Evolutionary conservation across 2,329 filamentous ascomycete species (phyloP).

Genomic region (Neocucurbitaria cava): DNA sequence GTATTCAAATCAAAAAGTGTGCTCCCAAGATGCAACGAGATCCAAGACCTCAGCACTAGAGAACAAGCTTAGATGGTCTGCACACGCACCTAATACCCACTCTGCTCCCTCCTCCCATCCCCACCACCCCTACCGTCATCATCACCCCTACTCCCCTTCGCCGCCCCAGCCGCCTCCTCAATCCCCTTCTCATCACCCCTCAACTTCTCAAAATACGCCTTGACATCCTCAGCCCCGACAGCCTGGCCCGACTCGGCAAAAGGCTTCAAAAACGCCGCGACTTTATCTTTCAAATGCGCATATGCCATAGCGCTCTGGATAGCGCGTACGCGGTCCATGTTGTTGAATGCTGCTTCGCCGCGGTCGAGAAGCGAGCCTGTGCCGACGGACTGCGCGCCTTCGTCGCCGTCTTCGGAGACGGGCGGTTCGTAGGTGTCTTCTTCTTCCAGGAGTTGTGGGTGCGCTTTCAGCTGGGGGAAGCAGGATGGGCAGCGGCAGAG

Average conservation of each 20-base stretch:
- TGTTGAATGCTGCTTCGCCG: slow-evolving; percentile 89
- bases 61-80: neutral
- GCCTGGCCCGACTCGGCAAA: slow-evolving; percentile 90
- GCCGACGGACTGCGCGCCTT: slow-evolving; percentile 65
- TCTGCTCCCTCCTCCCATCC: slow-evolving; percentile 47
- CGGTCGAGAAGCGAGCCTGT: slow-evolving; percentile 87
- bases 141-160: slow-evolving; percentile 36
- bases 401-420: slow-evolving; percentile 68
- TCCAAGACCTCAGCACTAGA: neutral
- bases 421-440: slow-evolving; percentile 95
- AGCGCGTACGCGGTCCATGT: slow-evolving; percentile 88
- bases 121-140: slow-evolving; percentile 35
- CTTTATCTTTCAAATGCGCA: slow-evolving; percentile 91
- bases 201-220: slow-evolving; percentile 92
- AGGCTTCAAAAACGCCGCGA: slow-evolving; percentile 92
- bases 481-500: slow-evolving; percentile 86
- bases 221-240: slow-evolving; percentile 94
- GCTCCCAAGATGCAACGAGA: neutral
- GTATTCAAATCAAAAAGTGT: neutral
- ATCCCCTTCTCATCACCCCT: slow-evolving; percentile 84
- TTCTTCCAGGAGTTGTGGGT: slow-evolving; percentile 87
- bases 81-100: slow-evolving; percentile 42
- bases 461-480: slow-evolving; percentile 72
- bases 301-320: slow-evolving; percentile 98
- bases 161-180: slow-evolving; percentile 42